These are phyloP conservation scores for Alternaria rosae DNA, from an alignment of 2,329 filamentous ascomycete species.

Conservation along the genomic window DNA sequence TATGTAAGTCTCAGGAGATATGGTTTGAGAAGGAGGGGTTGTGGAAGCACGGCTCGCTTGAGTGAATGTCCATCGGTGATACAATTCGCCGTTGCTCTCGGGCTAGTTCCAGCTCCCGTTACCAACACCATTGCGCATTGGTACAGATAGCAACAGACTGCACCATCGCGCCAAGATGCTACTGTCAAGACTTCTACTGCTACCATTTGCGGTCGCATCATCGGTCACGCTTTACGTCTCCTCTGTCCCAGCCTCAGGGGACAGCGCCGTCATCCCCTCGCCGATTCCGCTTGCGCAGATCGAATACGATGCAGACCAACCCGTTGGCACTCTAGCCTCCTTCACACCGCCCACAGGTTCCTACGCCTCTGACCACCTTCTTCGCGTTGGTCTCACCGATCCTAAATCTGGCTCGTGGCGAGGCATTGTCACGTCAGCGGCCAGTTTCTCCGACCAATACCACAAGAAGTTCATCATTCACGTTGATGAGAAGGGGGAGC, in stretches of 20 bases:
- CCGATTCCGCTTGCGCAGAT: conserved; percentile 54
- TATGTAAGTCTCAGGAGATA: not conserved
- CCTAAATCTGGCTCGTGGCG: conserved; percentile 50
- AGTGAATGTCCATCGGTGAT: conserved; percentile 21
- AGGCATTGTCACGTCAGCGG: conserved; percentile 56
- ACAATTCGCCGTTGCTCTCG: conserved; percentile 20
- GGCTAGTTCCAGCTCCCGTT: conserved; percentile 15
- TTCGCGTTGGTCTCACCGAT: conserved; percentile 56
- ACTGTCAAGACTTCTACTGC: conserved; percentile 44
- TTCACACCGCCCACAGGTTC: conserved; percentile 48
- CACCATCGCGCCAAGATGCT: conserved; percentile 43
- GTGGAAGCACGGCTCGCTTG: conserved; percentile 2
- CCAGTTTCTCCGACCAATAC: conserved; percentile 52
- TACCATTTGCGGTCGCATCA: conserved; percentile 50
- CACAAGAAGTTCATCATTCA: conserved; percentile 55
- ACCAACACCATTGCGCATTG: conserved; percentile 10
- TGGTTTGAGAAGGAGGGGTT: not conserved
- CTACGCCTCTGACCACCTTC: conserved; percentile 47
- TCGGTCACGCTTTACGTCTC: conserved; percentile 61
- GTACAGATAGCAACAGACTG: conserved; percentile 5
- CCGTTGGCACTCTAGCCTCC: conserved; percentile 45
- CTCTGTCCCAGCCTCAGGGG: conserved; percentile 76
- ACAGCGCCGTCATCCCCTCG: conserved; percentile 53
- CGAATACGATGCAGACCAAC: conserved; percentile 50
- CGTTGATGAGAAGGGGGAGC: conserved; percentile 52